Base-by-base conservation (phyloP, 2,329 filamentous ascomycete genomes). In the Didymellaceae sp. region DNA sequence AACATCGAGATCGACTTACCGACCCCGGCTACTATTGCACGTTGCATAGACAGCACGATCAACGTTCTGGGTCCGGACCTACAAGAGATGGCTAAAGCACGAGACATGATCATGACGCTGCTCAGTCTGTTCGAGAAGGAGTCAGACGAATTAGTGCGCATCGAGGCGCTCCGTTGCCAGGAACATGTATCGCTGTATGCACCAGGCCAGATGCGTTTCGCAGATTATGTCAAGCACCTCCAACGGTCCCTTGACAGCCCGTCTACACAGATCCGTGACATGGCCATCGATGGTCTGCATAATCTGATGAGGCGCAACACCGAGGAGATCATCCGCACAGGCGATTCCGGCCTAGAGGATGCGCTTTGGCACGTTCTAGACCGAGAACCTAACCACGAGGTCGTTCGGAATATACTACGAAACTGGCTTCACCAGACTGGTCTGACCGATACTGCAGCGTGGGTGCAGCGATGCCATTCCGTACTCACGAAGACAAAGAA, bases 381-480 rank as follows among this genome's bases (percentile, higher is more conserved):
- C 69, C 82, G 84, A 18, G 80, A 82, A 1, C 90, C 93, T 1
- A 80, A 84, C 24, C 90, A 96, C 63, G 83, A 88, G 46, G 86
- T 90, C 2, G 85, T 97, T n/a, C 85, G 85, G 54, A 95, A 90
- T 66, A 90, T 97, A 54, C 86, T 99, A 44, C 82, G 86, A 35
- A 96, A 95, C 67, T 99, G 95, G 94, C 80, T 99, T 67, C 87
- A 90, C 50, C 93, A 97, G 70, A 95, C 91, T 3, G 90, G 89
- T 13, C 80, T 96, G 0, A 81, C 78, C 2, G 88, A 96, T 66
- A 94, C 92, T 0, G 82, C 82, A 2, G 77, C 82, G n/a, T 99
- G 94, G 94, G 84, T 99, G 17, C 85, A 91, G 54, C 85, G 91
- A 38, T 95, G 91, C 69, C 94, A 97, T 64, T 86, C 84, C 18